Evolutionary conservation across 352 stramenopile species (phyloP).

Genomic region (Pythium aphanidermatum): DNA sequence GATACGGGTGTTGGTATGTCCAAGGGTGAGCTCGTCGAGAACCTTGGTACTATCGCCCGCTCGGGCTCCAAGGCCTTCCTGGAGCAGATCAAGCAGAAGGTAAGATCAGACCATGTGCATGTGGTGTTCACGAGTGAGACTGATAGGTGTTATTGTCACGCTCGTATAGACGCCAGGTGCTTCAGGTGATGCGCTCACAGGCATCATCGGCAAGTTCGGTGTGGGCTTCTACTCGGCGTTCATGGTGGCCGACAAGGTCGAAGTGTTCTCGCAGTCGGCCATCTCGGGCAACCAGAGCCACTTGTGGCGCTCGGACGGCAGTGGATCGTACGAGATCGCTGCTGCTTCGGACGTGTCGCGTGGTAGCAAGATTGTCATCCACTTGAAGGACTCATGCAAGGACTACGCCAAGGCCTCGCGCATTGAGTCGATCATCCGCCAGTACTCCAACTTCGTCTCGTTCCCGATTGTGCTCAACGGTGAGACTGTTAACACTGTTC

Average conservation of each 20-base stretch:
- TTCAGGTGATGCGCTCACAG: slow-evolving; percentile 66
- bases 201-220: slow-evolving; percentile 99
- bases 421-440: slow-evolving; percentile 96
- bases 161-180: slow-evolving; percentile 32
- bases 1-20: slow-evolving; percentile 99
- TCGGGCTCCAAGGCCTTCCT: slow-evolving; percentile 97
- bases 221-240: slow-evolving; percentile 99
- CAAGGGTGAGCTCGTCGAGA: slow-evolving; percentile 94
- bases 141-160: background rate
- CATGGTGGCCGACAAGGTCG: slow-evolving; percentile 97
- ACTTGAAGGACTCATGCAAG: slow-evolving; percentile 96
- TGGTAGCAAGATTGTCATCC: slow-evolving; percentile 96
- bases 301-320: slow-evolving; percentile 79
- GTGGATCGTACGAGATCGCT: slow-evolving; percentile 74
- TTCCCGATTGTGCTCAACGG: slow-evolving; percentile 98
- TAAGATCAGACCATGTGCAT: too few relatives aligned
- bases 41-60: slow-evolving; percentile 98
- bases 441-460: slow-evolving; percentile 99
- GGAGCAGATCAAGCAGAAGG: slow-evolving; percentile 86
- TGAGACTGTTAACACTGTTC: slow-evolving; percentile 96
- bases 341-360: slow-evolving; percentile 66
- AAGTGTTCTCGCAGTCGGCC: slow-evolving; percentile 88
- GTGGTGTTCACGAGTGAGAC: too few relatives aligned
- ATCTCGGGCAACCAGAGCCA: slow-evolving; percentile 38
- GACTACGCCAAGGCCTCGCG: slow-evolving; percentile 90